Conservation (phyloP, 148 eudicot genomes). For the Rhododendron ovatum region DNA sequence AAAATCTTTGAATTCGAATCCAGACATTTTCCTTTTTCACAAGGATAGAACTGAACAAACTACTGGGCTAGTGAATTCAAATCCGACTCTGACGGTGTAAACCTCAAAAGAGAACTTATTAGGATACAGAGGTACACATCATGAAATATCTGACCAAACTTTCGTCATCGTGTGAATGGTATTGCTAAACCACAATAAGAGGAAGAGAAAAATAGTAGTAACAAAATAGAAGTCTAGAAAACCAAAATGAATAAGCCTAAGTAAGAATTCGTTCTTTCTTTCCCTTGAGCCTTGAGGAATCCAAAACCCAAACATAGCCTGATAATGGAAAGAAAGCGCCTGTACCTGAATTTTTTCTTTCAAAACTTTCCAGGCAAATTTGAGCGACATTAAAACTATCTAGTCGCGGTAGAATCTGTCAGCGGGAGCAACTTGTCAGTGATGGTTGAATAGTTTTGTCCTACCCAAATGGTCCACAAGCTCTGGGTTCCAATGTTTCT, state of each 20-base stretch:
- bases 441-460: not conserved
- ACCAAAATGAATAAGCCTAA: not conserved
- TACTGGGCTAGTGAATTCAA: too few species aligned
- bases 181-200: not conserved
- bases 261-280: not conserved
- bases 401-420: not conserved
- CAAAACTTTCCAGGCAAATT: not conserved
- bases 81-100: too few species aligned
- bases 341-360: not conserved
- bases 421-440: not conserved
- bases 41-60: too few species aligned
- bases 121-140: not conserved
- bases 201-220: not conserved
- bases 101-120: not conserved
- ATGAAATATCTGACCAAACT: not conserved
- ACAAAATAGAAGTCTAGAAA: not conserved
- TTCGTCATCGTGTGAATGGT: not conserved
- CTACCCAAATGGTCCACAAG: not conserved
- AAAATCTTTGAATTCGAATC: too few species aligned
- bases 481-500: not conserved
- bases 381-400: not conserved
- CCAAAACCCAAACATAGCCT: not conserved
- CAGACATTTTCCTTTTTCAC: too few species aligned
- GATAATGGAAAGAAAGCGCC: not conserved
- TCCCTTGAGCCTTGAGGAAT: not conserved